These are phyloP conservation scores for Sugiyamaella neomexicana DNA, from an alignment of 1,139 yeast species.

Conservation along the genomic window DNA sequence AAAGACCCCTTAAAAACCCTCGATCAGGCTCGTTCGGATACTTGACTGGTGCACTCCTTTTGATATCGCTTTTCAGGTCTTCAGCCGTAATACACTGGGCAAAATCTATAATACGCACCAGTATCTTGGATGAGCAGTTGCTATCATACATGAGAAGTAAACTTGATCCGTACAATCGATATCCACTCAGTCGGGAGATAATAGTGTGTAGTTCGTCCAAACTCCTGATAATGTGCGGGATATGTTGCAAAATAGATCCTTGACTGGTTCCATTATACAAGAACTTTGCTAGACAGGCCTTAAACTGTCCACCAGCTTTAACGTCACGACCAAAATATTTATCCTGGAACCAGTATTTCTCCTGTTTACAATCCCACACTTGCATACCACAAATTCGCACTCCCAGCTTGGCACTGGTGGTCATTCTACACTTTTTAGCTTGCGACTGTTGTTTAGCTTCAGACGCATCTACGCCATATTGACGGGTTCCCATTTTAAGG, in stretches of 20 bases:
- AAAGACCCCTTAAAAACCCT: slow-evolving; percentile 84
- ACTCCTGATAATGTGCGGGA: slow-evolving; percentile 64
- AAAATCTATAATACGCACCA: slow-evolving; percentile 85
- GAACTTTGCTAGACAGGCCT: slow-evolving; percentile 69
- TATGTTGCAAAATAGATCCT: slow-evolving; percentile 63
- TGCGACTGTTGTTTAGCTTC: slow-evolving; percentile 75
- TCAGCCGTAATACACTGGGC: slow-evolving; percentile 89
- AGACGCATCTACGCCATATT: slow-evolving; percentile 92
- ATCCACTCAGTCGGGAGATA: slow-evolving; percentile 63
- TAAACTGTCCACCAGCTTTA: slow-evolving; percentile 72
- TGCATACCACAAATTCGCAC: slow-evolving; percentile 96
- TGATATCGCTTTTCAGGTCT: slow-evolving; percentile 44
- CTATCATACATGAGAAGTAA: slow-evolving; percentile 88
- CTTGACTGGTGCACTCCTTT: slow-evolving; percentile 62
- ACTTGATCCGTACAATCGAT: slow-evolving; percentile 89
- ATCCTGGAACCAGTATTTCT: slow-evolving; percentile 66
- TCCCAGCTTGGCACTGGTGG: slow-evolving; percentile 82
- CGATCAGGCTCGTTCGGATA: slow-evolving; percentile 64
- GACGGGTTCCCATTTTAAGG: slow-evolving; percentile 97
- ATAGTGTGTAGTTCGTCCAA: slow-evolving; percentile 58
- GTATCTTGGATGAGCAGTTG: slow-evolving; percentile 41
- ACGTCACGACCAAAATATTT: slow-evolving; percentile 89
- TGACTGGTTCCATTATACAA: slow-evolving; percentile 68
- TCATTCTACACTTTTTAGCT: slow-evolving; percentile 71
- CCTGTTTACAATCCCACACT: slow-evolving; percentile 58